Base-by-base conservation (phyloP, 2,329 filamentous ascomycete genomes). In the Stachybotrys echinatus region DNA sequence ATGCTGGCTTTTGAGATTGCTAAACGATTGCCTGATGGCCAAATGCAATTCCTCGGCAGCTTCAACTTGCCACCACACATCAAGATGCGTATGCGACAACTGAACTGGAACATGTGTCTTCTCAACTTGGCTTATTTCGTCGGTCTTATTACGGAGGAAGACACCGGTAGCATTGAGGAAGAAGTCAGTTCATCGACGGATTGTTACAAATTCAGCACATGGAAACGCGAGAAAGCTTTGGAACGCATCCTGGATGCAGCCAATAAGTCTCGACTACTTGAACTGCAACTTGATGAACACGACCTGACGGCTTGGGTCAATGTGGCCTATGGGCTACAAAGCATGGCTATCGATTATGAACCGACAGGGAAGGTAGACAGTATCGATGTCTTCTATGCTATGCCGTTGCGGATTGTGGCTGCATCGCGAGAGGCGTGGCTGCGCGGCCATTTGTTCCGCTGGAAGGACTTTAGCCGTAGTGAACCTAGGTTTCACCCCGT, bases 1-100 rank as follows among this genome's bases (percentile, higher is more conserved):
- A 76, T 76, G 58, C 50, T 80, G 0, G 73, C 75, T 0, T 81
- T 79, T 50, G 77, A 80, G 55, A 59, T 75, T 1, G 64, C 68
- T 12, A 80, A 80, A 58, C 23, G 53, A 2, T 65, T 80, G 10
- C 68, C 78, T 45, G 40, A 69, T 3, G 55, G 58, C 17, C 6
- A 45, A 27, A 73, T 80, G 1, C 40, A 54, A 0, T 79, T 79
- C 56, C 58, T 75, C 0, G 76, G 64, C 6, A 61, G 55, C 42
- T 68, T 77, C 51, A 74, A 81, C 55, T 67, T 74, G 4, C 75
- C 75, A 1, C 77, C 42, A 23, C 42, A 45, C n/a, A 75, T 3
- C 68, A 74, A 50, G 62, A 17, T 19, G 21, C 42, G 70, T 48
- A 71, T 76, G 68, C 59, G 62, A 2, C 53, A 70, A 52, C 62